Conservation (phyloP, 2,329 filamentous ascomycete species). For the Delphinella strobiligena region DNA sequence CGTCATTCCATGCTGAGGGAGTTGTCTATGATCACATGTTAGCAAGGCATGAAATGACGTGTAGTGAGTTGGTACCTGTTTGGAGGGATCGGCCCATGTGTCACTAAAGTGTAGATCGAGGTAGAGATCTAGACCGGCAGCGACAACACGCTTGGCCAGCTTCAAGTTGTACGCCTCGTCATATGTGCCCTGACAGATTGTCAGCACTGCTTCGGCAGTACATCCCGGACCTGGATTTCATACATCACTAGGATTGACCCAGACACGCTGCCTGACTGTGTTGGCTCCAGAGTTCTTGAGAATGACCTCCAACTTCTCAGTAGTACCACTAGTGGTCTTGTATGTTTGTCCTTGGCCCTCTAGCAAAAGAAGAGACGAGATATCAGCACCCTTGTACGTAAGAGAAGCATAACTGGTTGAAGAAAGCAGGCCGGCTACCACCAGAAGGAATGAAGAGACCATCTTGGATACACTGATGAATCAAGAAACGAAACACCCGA, state of each 20-base stretch:
- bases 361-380: constrained; percentile 23
- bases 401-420: constrained; percentile 10
- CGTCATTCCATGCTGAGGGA: constrained; percentile 21
- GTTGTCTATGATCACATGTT: too few relatives aligned
- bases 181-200: too few relatives aligned
- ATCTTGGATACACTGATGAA: background rate
- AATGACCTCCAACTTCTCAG: constrained; percentile 17
- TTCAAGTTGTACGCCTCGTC: constrained; percentile 25
- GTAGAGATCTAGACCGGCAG: constrained; percentile 20
- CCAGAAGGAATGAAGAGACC: background rate
- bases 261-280: constrained; percentile 18
- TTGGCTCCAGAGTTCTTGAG: constrained; percentile 14
- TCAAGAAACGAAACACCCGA: background rate
- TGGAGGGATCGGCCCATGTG: constrained; percentile 24
- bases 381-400: constrained; percentile 25
- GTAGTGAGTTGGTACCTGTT: too few relatives aligned
- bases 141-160: constrained; percentile 21
- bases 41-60: too few relatives aligned
- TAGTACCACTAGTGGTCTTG: constrained; percentile 19
- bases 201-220: too few relatives aligned
- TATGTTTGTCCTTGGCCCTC: constrained; percentile 23
- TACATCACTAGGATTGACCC: constrained; percentile 19
- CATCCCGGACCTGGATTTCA: constrained; percentile 18
- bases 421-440: constrained; percentile 2
- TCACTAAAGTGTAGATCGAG: constrained; percentile 17